Evolutionary conservation across 164 flowering plant species (phyloP), one percentile per base, ranked within the genome.

Genomic region (Litsea cubeba): DNA sequence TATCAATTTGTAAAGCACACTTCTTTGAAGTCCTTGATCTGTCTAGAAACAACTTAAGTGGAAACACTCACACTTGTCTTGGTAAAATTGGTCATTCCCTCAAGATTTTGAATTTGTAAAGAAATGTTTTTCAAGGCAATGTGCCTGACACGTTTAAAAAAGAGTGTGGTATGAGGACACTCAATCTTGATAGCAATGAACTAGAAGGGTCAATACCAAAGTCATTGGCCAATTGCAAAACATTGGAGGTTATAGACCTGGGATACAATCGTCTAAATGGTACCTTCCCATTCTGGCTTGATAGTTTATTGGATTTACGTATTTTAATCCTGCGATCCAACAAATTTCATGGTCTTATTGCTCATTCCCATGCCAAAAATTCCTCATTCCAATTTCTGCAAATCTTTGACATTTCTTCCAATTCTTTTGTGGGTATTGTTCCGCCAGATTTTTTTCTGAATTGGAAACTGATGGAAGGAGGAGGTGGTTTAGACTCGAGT

Each of bases 11-110:
- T 82, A 81, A 77, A 46, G 83, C 80, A 0, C 14, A 0, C 0
- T 64, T n/a, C 28, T 83, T 87, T 18, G 76, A 70, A 68, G 86
- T 84, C 69, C 88, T 86, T 50, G 86, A 86, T 63, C 71, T 90
- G 25, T 87, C 92, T 0, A 30, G 64, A 1, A 66, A 28, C 35
- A 15, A 5, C 3, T 30, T 66, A 2, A 5, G 46, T 66, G 69
- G 69, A 26, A 28, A 30, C 5, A 66, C 32, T 66, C 69, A 50
- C 4, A 15, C 2, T 17, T 66, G 69, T 20, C 18, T 66, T 1
- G 50, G 69, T 66, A 12, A 66, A 17, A 30, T 66, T 15, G n/a
- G 69, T 2, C 8, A 32, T 18, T 20, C 46, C 69, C 69, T 66
- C 15, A 18, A 12, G 28, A 18, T 66, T 3, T 30, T 32, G n/a